Conservation (phyloP, 2,329 filamentous ascomycete species). For the Ophiocordyceps camponoti-floridani region DNA sequence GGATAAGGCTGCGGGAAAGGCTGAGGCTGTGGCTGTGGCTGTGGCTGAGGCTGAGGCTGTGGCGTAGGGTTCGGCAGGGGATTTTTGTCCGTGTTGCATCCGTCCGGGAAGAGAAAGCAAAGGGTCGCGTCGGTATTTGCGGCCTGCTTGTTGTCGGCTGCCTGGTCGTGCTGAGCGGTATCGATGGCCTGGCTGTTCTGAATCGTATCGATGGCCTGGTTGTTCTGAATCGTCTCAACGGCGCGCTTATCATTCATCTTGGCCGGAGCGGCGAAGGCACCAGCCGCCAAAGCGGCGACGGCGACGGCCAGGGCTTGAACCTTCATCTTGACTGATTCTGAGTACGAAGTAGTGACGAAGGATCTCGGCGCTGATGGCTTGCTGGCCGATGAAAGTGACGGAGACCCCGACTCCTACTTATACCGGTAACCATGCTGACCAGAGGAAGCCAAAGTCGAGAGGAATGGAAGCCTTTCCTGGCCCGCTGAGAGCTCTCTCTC, state of each 20-base stretch:
- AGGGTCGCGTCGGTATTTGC: background rate
- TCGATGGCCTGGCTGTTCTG: no score
- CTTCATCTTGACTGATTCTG: background rate
- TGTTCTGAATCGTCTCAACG: background rate
- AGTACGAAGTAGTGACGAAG: no score
- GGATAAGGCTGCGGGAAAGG: no score
- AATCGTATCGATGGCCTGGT: no score
- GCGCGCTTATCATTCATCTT: background rate
- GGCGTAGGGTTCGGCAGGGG: background rate
- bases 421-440: background rate
- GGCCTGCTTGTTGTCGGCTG: no score
- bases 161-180: no score
- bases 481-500: no score
- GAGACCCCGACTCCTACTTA: background rate
- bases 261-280: background rate
- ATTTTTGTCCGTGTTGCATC: background rate
- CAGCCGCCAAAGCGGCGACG: background rate
- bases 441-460: no score
- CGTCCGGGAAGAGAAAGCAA: background rate
- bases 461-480: no score
- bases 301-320: background rate
- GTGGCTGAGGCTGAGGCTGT: no score
- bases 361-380: background rate
- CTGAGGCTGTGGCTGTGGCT: no score
- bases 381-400: background rate